Evolutionary conservation across 208 protist genomes (phyloP), one percentile per base, ranked within the genome.

Genomic region (Leishmania braziliensis): DNA sequence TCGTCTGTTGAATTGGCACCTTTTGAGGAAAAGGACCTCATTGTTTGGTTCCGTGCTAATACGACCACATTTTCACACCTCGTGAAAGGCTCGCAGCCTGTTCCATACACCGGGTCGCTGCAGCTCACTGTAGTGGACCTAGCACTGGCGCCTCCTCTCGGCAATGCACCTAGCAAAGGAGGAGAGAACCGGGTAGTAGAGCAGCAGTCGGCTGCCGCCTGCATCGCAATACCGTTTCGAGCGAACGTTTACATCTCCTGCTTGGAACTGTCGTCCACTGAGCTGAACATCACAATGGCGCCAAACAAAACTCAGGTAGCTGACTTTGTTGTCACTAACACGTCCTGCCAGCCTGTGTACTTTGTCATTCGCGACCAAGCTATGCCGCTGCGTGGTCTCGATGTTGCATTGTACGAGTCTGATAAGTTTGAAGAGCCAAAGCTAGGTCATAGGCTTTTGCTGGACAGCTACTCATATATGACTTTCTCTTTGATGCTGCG

Each of bases 341-440:
- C 78, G 0, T 95, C 92, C 0, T 86, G 86, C 36, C 77, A 90
- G 43, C 91, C 92, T 23, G 83, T 95, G 26, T 80, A 86, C 8
- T 95, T 97, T 88, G 89, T 95, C 18, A 93, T 97, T 79, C 87
- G 94, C 33, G 88, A 86, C 60, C 92, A 93, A 75, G 84, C 84
- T 4, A 91, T 95, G 76, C 85, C 88, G 4, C 72, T 90, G 20
- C 91, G 91, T 65, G 90, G 88, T 36, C 54, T 96, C 4, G 89
- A 94, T 36, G 72, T 97, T 6, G 88, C 84, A 48, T 60, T 97
- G 1, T 97, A 95, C 79, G 92, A 94, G 68, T 82, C 89, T 43
- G 91, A 96, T 62, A 88, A 90, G 33, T 91, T 97, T 80, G 92
- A 96, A 48, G 88, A 92, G 46, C 91, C 94, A 46, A 94, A 94